phyloP scores from a whole-genome alignment of 2,329 filamentous ascomycete species.

The Verticillium nubilum region DNA sequence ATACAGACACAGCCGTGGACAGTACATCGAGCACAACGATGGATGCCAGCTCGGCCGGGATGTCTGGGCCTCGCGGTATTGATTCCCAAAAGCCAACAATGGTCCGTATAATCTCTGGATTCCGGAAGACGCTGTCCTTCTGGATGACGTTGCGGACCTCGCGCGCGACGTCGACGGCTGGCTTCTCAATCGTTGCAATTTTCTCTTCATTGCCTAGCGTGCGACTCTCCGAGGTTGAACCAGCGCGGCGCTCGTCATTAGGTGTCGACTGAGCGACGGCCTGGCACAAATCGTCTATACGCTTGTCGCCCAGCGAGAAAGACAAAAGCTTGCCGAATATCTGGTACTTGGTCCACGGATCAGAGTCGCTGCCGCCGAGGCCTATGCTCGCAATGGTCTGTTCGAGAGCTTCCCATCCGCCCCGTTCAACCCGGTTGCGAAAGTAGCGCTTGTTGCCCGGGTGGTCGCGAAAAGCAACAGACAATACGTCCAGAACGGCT shows the following conservation, averaged over 20 bases:
- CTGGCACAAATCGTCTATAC: conserved; percentile 64
- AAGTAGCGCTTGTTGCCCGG: conserved; percentile 88
- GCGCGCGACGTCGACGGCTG: conserved; percentile 18
- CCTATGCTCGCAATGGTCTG: conserved; percentile 65
- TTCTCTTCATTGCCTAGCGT: neutral
- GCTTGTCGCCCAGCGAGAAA: conserved; percentile 75
- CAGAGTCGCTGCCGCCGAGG: conserved; percentile 58
- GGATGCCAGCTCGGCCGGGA: conserved; percentile 46
- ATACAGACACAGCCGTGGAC: conserved; percentile 50
- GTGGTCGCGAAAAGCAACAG: conserved; percentile 70
- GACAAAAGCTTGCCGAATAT: conserved; percentile 78
- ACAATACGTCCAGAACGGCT: conserved; percentile 66
- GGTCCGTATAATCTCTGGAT: conserved; percentile 57
- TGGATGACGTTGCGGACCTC: conserved; percentile 44
- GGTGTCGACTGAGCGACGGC: conserved; percentile 29
- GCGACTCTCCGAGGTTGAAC: neutral
- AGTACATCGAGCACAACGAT: conserved; percentile 63
- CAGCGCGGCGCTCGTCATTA: neutral
- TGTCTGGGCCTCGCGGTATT: conserved; percentile 42
- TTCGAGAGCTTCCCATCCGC: conserved; percentile 74
- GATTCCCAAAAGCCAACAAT: conserved; percentile 61
- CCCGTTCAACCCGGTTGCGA: conserved; percentile 65
- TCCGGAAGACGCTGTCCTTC: conserved; percentile 47
- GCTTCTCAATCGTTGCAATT: neutral
- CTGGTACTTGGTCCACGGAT: conserved; percentile 63